Evolutionary conservation across 73 alveolate species (phyloP).

Genomic region (Paramecium sexaurelia): DNA sequence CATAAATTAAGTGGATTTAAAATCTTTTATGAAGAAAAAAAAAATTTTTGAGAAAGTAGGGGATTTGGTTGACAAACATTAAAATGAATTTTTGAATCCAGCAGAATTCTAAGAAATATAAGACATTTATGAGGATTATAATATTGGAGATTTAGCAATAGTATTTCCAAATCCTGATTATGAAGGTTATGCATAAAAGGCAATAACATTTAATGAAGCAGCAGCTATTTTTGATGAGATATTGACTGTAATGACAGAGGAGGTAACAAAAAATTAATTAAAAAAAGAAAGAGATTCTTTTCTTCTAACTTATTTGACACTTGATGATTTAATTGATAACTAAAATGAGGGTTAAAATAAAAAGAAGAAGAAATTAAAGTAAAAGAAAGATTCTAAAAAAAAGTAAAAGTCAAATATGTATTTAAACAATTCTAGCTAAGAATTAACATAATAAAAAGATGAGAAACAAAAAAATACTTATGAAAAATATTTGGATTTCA

Average conservation of each 20-base stretch:
- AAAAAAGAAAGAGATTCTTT: constrained; percentile 29
- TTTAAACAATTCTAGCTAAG: neutral
- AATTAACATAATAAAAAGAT: neutral
- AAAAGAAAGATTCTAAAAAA: neutral
- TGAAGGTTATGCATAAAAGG: neutral
- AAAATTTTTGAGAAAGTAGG: constrained; percentile 5
- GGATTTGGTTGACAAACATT: neutral
- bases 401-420: neutral
- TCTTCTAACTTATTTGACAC: constrained; percentile 26
- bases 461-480: constrained; percentile 1
- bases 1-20: constrained; percentile 34
- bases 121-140: constrained; percentile 12
- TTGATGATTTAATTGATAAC: neutral
- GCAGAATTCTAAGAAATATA: constrained; percentile 29
- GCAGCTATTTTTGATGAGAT: neutral
- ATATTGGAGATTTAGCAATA: constrained; percentile 35
- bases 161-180: constrained; percentile 46
- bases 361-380: neutral
- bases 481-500: constrained; percentile 33
- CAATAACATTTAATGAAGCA: constrained; percentile 49
- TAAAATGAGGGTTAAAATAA: neutral
- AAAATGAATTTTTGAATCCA: constrained; percentile 48
- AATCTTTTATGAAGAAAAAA: neutral
- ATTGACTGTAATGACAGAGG: constrained; percentile 52
- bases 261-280: neutral